Evolutionary conservation across 371 early-diverging fungal genomes (phyloP).

Genomic region (Capniomyces stellatus): DNA sequence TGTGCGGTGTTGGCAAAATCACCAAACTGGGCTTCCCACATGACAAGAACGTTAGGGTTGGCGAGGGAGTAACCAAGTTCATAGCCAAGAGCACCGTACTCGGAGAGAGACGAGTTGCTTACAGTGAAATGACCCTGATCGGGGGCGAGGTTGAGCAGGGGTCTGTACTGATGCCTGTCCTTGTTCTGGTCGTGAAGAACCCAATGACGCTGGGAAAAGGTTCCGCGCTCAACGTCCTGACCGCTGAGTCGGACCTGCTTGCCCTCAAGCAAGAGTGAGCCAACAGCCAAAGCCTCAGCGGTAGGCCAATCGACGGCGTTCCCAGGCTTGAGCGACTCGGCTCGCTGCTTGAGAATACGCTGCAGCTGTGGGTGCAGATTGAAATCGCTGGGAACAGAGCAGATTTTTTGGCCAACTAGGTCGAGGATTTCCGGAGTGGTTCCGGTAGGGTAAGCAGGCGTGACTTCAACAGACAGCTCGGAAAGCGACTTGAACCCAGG

Average conservation of each 20-base stretch:
- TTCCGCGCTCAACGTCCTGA: constrained; percentile 96
- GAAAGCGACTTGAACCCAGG: constrained; percentile 25
- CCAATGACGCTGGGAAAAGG: constrained; percentile 94
- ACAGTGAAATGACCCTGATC: constrained; percentile 73
- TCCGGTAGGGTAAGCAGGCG: constrained; percentile 40
- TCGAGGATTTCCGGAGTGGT: constrained; percentile 33
- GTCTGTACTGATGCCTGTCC: constrained; percentile 45
- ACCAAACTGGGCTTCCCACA: constrained; percentile 98
- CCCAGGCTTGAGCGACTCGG: constrained; percentile 48
- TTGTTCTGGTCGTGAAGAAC: constrained; percentile 79
- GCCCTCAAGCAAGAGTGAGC: constrained; percentile 71
- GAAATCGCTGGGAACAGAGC: constrained; percentile 40
- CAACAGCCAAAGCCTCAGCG: constrained; percentile 90
- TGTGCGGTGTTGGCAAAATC: constrained; percentile 95
- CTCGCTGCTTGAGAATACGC: constrained; percentile 72
- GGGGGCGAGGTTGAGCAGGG: constrained; percentile 63
- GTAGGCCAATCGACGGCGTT: constrained; percentile 87
- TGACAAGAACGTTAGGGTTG: constrained; percentile 74
- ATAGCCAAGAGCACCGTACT: constrained; percentile 89
- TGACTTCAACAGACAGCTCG: constrained; percentile 13
- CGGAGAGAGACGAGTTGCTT: constrained; percentile 88
- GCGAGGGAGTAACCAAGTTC: constrained; percentile 91
- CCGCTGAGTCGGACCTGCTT: constrained; percentile 83
- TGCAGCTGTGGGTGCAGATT: constrained; percentile 60
- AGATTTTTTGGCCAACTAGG: constrained; percentile 52